Conservation (phyloP, 495 filamentous ascomycete species). For the Podospora anserina region DNA sequence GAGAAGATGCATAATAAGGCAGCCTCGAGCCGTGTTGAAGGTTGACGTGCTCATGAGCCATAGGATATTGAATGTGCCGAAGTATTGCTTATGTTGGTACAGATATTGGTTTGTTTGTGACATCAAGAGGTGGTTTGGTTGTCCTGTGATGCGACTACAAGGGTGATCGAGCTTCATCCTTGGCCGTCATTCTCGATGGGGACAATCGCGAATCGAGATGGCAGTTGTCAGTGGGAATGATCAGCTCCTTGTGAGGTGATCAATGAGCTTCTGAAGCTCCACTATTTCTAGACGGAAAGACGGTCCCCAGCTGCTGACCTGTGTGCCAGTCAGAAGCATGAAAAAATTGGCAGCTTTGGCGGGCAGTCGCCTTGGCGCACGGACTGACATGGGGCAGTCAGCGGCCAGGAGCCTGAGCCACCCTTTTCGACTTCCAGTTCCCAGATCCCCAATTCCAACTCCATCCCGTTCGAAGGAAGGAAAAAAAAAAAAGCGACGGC, state of each 20-base stretch:
- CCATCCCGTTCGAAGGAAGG: slow-evolving; percentile 19
- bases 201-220: background rate
- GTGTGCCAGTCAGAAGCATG: background rate
- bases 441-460: slow-evolving; percentile 21
- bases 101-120: background rate
- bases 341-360: slow-evolving; percentile 6
- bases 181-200: slow-evolving; percentile 1
- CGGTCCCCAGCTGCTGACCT: background rate
- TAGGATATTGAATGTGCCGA: background rate
- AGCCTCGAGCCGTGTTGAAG: background rate
- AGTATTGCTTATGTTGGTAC: background rate
- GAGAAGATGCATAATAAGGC: background rate
- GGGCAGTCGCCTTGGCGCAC: background rate
- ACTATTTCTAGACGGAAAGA: background rate
- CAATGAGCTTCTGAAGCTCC: background rate
- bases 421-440: slow-evolving; percentile 7
- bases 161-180: background rate
- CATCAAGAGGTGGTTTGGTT: background rate
- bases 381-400: background rate
- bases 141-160: background rate
- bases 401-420: slow-evolving; percentile 9
- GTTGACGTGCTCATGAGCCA: slow-evolving; percentile 3
- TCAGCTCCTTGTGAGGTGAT: background rate
- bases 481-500: slow-evolving; percentile 13
- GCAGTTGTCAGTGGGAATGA: background rate